phyloP scores from a whole-genome alignment of 2,329 filamentous ascomycete species.

The Coleophoma eucalyptorum region DNA sequence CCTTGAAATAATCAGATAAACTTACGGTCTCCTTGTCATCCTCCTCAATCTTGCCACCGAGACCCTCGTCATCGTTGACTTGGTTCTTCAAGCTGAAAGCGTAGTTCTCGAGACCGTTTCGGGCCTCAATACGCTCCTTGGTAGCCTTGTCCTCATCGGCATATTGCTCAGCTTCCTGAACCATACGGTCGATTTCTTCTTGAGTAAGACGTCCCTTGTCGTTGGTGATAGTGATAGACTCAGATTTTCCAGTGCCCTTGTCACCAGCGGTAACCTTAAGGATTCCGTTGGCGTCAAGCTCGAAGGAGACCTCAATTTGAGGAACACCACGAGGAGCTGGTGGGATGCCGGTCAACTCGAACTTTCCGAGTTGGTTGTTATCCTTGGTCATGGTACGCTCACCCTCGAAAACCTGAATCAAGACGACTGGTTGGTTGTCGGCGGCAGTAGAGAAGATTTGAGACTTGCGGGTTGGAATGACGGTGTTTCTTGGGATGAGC shows the following conservation, averaged over 20 bases:
- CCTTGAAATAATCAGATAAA: conserved; percentile 17
- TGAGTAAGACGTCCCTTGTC: conserved; percentile 96
- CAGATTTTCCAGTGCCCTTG: conserved; percentile 96
- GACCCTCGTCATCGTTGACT: conserved; percentile 92
- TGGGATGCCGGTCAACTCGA: conserved; percentile 94
- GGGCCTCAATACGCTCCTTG: conserved; percentile 92
- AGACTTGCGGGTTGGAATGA: conserved; percentile 93
- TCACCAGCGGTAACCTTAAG: conserved; percentile 94
- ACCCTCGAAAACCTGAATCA: conserved; percentile 95
- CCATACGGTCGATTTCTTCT: conserved; percentile 99
- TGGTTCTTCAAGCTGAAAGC: conserved; percentile 99
- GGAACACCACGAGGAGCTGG: conserved; percentile 93
- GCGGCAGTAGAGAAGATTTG: conserved; percentile 97
- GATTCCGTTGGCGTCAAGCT: conserved; percentile 97
- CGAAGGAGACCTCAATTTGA: conserved; percentile 97
- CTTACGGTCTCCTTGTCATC: conserved; percentile 95
- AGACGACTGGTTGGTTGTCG: conserved; percentile 92
- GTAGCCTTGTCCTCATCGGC: conserved; percentile 99
- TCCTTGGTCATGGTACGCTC: conserved; percentile 93
- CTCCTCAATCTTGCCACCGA: conserved; percentile 96
- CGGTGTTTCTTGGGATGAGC: conserved; percentile 90
- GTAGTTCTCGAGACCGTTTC: conserved; percentile 98
- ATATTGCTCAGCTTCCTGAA: conserved; percentile 96
- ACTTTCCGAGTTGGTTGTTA: conserved; percentile 97
- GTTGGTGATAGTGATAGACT: conserved; percentile 99